Conservation (phyloP, 768 basidiomycete species). For the Calocera cornea region DNA sequence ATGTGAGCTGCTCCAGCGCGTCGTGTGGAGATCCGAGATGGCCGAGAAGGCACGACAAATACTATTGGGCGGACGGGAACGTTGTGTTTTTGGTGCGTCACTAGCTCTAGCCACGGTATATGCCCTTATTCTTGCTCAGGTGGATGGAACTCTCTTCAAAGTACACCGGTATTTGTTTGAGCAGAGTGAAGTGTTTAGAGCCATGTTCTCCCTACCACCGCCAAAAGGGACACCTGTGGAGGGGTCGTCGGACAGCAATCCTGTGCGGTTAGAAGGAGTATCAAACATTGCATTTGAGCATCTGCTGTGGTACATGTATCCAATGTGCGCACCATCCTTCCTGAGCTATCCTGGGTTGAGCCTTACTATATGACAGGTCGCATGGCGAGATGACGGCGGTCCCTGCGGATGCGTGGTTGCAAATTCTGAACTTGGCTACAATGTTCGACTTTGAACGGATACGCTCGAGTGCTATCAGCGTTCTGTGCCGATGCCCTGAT, state of each 20-base stretch:
- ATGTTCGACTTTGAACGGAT: conserved; percentile 44
- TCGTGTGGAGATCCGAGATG: not conserved
- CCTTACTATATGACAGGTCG: conserved; percentile 10
- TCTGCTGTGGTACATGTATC: conserved; percentile 52
- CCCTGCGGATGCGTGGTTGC: conserved; percentile 40
- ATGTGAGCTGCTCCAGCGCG: not conserved
- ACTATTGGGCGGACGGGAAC: conserved; percentile 22
- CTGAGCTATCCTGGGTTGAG: not conserved
- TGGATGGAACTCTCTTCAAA: conserved; percentile 28
- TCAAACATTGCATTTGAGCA: conserved; percentile 38
- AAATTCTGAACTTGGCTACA: conserved; percentile 40
- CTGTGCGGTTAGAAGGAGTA: conserved; percentile 35
- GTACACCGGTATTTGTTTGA: conserved; percentile 51
- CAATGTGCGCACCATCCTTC: conserved; percentile 31
- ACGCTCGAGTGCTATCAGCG: conserved; percentile 37
- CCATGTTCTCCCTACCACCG: conserved; percentile 24
- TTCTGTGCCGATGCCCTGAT: conserved; percentile 29
- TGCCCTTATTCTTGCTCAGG: conserved; percentile 18
- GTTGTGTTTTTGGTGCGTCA: conserved; percentile 18
- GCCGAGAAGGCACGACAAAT: conserved; percentile 10
- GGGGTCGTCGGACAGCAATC: conserved; percentile 31
- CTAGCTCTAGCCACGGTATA: not conserved
- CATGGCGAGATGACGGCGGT: conserved; percentile 38
- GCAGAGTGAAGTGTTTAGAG: conserved; percentile 38
- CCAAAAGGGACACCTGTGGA: conserved; percentile 22